Base-by-base conservation (phyloP, 2,329 filamentous ascomycete genomes). In the Metarhizium robertsii region DNA sequence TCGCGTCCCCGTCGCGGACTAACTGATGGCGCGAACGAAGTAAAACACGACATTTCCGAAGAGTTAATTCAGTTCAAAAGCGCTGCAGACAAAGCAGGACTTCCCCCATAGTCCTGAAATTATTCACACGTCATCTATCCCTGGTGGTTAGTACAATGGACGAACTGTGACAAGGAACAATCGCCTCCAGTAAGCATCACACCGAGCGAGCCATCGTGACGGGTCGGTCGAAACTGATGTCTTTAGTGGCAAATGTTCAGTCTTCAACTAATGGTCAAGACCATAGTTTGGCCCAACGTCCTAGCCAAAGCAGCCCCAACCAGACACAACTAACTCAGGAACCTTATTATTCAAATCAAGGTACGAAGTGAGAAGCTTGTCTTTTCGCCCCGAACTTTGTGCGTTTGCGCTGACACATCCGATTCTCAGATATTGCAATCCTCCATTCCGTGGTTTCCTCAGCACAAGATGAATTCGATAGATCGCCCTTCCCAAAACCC, bases 381-480 rank as follows among this genome's bases (percentile, higher is more conserved):
- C 13, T 4, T 42, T 34, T 38, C 49, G 7, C 18, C 34, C 43
- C 25, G 46, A 18, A 52, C 50, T 34, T 40, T 32, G 36, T 36
- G n/a, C 32, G 32, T 55, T 56, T 54, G 42, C 18, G 10, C 29
- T 57, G 20, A 53, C 52, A 55, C 1, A 10, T 6, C 36, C 20
- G 25, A 25, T 7, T 14, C n/a, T 16, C 42, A 91, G 92, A 95
- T 74, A 88, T 96, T 68, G 79, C 81, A 59, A 79, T 90, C 59
- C 78, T 96, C 56, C 87, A 90, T 70, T 79, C 87, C 57, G 88
- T 96, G 64, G 85, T 95, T 64, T 75, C 77, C 58, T 78, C 80
- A 62, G 91, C 89, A 47, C 83, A 92, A 71, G 74, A 80, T 45
- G 78, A 88, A 34, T 76, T 83, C 53, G 73, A 80, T 49, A 71